phyloP scores from a whole-genome alignment of 768 basidiomycete genomes.

The Gymnopilus dilepis region DNA sequence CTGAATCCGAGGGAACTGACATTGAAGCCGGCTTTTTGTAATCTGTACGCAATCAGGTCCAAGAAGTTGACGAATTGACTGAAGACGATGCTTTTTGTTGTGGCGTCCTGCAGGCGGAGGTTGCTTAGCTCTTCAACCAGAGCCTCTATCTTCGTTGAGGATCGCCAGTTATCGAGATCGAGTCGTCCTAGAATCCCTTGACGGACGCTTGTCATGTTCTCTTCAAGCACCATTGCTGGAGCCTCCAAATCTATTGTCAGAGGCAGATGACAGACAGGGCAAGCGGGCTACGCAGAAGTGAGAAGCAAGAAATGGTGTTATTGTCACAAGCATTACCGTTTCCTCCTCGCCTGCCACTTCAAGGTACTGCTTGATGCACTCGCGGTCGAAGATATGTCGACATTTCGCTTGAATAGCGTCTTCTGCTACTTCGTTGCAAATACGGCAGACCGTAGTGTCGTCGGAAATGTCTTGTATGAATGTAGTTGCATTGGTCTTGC shows the following conservation, averaged over 20 bases:
- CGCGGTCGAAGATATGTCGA: conserved; percentile 92
- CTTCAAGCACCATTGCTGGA: conserved; percentile 85
- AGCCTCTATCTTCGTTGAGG: conserved; percentile 97
- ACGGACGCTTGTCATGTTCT: conserved; percentile 53
- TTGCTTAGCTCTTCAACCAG: conserved; percentile 92
- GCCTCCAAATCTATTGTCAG: conserved; percentile 97
- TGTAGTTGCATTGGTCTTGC: conserved; percentile 73
- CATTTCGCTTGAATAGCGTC: conserved; percentile 96
- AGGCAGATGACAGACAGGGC: conserved; percentile 92
- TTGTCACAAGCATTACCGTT: conserved; percentile 47
- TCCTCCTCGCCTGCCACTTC: conserved; percentile 77
- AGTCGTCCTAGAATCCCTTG: conserved; percentile 95
- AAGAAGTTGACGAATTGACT: conserved; percentile 94
- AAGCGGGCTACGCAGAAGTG: conserved; percentile 66
- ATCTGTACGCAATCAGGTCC: conserved; percentile 90
- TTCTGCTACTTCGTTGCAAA: conserved; percentile 98
- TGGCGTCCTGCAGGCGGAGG: conserved; percentile 81
- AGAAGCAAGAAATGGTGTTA: not conserved
- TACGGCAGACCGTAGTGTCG: conserved; percentile 86
- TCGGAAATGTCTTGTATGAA: conserved; percentile 63
- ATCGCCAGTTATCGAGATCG: conserved; percentile 88
- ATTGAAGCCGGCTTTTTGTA: conserved; percentile 91
- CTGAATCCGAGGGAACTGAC: conserved; percentile 46
- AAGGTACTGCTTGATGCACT: conserved; percentile 94
- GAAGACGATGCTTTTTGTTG: conserved; percentile 96